These are phyloP conservation scores for Chimonanthus salicifolius DNA, from an alignment of 164 flowering plant species.

Conservation along the genomic window DNA sequence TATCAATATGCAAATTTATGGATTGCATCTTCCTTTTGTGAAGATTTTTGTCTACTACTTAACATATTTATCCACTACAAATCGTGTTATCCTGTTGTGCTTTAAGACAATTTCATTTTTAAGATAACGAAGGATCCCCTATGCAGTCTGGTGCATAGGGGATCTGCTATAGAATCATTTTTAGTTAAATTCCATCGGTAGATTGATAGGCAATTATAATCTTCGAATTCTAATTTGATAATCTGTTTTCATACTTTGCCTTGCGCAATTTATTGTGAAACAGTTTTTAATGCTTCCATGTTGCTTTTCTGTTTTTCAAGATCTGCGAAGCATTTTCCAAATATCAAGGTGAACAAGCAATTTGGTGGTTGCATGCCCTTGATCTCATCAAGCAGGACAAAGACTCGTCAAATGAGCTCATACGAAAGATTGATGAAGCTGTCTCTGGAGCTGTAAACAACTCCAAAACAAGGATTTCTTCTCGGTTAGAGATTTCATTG, in stretches of 20 bases:
- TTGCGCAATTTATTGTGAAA: not conserved
- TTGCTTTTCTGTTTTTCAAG: slow-evolving; percentile 32
- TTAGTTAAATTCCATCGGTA: too few species aligned
- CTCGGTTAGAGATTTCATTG: slow-evolving; percentile 37
- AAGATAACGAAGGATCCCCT: too few species aligned
- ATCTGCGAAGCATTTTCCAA: slow-evolving; percentile 41
- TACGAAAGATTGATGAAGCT: slow-evolving; percentile 67
- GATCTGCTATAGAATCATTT: too few species aligned
- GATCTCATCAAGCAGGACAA: slow-evolving; percentile 46
- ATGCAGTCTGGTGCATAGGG: too few species aligned
- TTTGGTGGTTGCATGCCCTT: slow-evolving; percentile 90
- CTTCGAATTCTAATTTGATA: not conserved
- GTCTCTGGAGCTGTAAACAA: slow-evolving; percentile 40
- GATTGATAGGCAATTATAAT: too few species aligned
- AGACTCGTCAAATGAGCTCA: slow-evolving; percentile 45
- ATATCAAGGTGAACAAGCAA: slow-evolving; percentile 25
- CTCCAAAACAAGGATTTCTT: slow-evolving; percentile 40
- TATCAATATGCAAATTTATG: too few species aligned
- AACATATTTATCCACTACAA: too few species aligned
- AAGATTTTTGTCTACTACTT: too few species aligned
- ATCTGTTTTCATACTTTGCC: not conserved
- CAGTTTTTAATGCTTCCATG: not conserved
- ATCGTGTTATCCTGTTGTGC: too few species aligned
- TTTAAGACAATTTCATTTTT: too few species aligned
- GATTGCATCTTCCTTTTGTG: too few species aligned